Evolutionary conservation across 2,329 filamentous ascomycete genomes (phyloP).

Genomic region (Venturia effusa): DNA sequence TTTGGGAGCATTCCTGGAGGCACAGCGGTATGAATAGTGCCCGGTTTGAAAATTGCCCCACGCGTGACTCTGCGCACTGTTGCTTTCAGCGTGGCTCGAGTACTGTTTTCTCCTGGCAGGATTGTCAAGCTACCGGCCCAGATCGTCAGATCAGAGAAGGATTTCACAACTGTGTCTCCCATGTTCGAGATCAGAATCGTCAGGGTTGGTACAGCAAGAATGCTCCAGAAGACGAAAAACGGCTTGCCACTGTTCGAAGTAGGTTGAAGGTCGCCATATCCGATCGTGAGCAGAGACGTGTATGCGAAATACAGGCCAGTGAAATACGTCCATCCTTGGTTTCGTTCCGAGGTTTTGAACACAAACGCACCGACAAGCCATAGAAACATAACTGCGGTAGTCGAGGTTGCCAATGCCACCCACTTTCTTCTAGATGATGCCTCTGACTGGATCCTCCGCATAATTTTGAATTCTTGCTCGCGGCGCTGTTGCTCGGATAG

Average conservation of each 20-base stretch:
- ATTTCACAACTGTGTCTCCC: constrained; percentile 44
- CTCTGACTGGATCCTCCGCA: constrained; percentile 29
- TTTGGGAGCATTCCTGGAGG: constrained; percentile 1
- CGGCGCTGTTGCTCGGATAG: constrained; percentile 29
- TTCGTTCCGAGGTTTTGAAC: constrained; percentile 37
- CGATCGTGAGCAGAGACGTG: constrained; percentile 42
- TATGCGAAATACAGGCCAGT: constrained; percentile 43
- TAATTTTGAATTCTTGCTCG: constrained; percentile 37
- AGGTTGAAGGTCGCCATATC: constrained; percentile 41
- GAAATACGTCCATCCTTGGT: constrained; percentile 41
- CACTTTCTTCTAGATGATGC: constrained; percentile 28
- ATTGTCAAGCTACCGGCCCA: constrained; percentile 45
- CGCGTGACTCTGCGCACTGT: constrained; percentile 16
- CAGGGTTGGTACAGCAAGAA: constrained; percentile 43
- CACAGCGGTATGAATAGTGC: not conserved
- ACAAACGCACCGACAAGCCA: constrained; percentile 40
- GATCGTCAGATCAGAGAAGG: constrained; percentile 44
- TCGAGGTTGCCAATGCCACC: constrained; percentile 30
- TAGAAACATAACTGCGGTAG: constrained; percentile 26
- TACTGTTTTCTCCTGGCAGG: constrained; percentile 37
- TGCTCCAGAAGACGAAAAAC: constrained; percentile 47
- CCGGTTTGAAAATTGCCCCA: not conserved
- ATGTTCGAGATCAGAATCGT: constrained; percentile 45
- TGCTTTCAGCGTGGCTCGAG: constrained; percentile 24
- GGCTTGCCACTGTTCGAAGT: constrained; percentile 40